These are phyloP conservation scores for Boletus bicolor DNA, from an alignment of 768 basidiomycete species.

Conservation along the genomic window DNA sequence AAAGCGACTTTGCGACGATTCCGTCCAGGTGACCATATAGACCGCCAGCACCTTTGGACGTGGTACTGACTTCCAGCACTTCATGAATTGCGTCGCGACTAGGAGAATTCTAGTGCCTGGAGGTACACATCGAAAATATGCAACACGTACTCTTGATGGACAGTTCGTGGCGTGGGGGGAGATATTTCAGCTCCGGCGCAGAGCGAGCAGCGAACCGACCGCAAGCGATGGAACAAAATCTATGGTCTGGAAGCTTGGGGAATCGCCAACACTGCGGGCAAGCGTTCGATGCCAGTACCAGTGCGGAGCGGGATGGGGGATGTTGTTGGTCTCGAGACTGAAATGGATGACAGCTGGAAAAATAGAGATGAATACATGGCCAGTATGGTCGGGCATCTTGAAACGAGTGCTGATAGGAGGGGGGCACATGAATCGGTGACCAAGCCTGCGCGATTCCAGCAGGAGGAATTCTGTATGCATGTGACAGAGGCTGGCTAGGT, in stretches of 20 bases:
- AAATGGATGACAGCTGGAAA: no score
- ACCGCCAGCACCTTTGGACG: constrained; percentile 16
- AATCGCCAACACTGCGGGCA: constrained; percentile 19
- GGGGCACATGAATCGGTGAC: background rate
- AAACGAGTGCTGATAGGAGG: background rate
- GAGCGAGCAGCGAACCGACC: constrained; percentile 3
- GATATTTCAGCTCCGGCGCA: constrained; percentile 17
- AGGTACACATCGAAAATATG: background rate
- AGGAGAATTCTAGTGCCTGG: no score
- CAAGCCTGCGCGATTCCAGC: background rate
- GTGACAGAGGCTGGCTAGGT: no score
- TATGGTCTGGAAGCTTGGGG: constrained; percentile 13
- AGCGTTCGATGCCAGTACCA: background rate
- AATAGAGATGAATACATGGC: background rate
- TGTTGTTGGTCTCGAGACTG: background rate
- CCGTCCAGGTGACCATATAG: constrained; percentile 23
- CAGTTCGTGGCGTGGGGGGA: constrained; percentile 7
- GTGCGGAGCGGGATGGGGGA: background rate
- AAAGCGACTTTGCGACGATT: constrained; percentile 8
- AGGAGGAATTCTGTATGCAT: no score
- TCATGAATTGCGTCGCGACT: constrained; percentile 15
- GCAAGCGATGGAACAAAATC: constrained; percentile 22
- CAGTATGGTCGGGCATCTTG: background rate
- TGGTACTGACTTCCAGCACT: constrained; percentile 3
- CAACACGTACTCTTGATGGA: constrained; percentile 6